These are phyloP conservation scores for Jatropha curcas DNA, from an alignment of 345 rosid genomes.

Conservation along the genomic window DNA sequence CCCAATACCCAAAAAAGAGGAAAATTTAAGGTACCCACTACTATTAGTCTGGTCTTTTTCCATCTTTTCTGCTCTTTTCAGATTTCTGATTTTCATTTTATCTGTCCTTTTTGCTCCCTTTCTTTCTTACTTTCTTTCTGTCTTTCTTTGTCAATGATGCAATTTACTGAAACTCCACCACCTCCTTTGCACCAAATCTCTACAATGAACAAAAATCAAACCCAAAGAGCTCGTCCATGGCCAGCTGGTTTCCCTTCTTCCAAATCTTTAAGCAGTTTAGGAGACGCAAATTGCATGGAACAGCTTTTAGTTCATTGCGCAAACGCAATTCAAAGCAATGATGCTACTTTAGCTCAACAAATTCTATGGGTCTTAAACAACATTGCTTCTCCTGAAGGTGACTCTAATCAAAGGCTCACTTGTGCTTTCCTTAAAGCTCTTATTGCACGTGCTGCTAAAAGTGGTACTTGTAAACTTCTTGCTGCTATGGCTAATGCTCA, in stretches of 20 bases:
- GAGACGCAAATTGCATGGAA: constrained; percentile 87
- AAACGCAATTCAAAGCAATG: constrained; percentile 79
- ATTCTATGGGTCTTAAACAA: constrained; percentile 88
- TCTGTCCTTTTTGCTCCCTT: constrained; percentile 20
- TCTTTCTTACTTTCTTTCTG: neutral
- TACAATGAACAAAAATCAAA: constrained; percentile 48
- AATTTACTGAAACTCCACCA: constrained; percentile 61
- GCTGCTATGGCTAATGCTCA: constrained; percentile 48
- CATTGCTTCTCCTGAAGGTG: constrained; percentile 81
- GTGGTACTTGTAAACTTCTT: constrained; percentile 61
- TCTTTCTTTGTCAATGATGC: constrained; percentile 46
- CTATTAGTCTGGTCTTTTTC: constrained; percentile 76
- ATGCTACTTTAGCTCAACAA: constrained; percentile 82
- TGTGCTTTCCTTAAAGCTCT: constrained; percentile 78
- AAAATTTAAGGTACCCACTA: constrained; percentile 50
- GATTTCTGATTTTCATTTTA: constrained; percentile 29
- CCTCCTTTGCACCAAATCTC: constrained; percentile 38
- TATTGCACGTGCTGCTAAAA: constrained; percentile 66
- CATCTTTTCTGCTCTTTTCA: constrained; percentile 32
- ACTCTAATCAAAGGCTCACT: constrained; percentile 78
- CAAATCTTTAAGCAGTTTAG: constrained; percentile 48
- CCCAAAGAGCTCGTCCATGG: constrained; percentile 56
- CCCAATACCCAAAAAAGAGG: constrained; percentile 39
- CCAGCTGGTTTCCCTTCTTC: constrained; percentile 64
- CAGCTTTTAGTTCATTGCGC: constrained; percentile 87